These are phyloP conservation scores for Zasmidium angulare DNA, from an alignment of 2,329 filamentous ascomycete genomes.

Conservation along the genomic window DNA sequence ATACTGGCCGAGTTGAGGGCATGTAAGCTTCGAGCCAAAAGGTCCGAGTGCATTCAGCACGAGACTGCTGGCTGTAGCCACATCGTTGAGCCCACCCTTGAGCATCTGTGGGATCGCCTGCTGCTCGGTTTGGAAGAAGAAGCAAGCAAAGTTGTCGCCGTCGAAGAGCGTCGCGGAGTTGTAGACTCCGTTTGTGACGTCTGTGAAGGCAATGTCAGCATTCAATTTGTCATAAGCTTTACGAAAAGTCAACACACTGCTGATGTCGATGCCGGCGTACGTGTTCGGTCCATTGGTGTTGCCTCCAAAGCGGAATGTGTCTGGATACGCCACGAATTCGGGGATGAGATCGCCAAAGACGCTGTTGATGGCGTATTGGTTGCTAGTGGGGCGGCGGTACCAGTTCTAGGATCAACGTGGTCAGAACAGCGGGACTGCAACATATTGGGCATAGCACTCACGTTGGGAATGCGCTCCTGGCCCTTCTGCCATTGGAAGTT, in stretches of 20 bases:
- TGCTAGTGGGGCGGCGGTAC: constrained; percentile 15
- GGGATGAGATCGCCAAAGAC: constrained; percentile 12
- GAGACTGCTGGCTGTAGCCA: not conserved
- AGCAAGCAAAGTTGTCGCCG: constrained; percentile 6
- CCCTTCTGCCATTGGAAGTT: constrained; percentile 4
- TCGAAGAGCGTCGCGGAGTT: constrained; percentile 31
- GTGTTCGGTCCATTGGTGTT: constrained; percentile 33
- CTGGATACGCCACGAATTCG: constrained; percentile 6
- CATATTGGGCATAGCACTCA: not conserved
- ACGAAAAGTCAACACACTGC: not conserved
- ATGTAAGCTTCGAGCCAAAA: not conserved
- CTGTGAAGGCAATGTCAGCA: not conserved
- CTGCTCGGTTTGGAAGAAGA: not conserved
- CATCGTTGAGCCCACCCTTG: not conserved
- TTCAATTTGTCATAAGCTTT: not conserved
- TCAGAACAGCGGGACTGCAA: not conserved
- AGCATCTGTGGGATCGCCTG: not conserved
- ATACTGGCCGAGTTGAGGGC: not conserved
- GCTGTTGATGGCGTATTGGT: constrained; percentile 12
- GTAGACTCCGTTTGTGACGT: constrained; percentile 43
- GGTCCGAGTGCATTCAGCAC: not conserved
- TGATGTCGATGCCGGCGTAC: constrained; percentile 35
- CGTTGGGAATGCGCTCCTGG: constrained; percentile 8
- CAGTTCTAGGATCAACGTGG: constrained; percentile 1
- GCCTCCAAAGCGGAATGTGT: constrained; percentile 29